A percentile compares a stretch with the other conserved stretches of the same genome.
These are phyloP conservation scores for Mycena epipterygia DNA, from an alignment of 768 basidiomycete genomes.

Conservation along the genomic window DNA sequence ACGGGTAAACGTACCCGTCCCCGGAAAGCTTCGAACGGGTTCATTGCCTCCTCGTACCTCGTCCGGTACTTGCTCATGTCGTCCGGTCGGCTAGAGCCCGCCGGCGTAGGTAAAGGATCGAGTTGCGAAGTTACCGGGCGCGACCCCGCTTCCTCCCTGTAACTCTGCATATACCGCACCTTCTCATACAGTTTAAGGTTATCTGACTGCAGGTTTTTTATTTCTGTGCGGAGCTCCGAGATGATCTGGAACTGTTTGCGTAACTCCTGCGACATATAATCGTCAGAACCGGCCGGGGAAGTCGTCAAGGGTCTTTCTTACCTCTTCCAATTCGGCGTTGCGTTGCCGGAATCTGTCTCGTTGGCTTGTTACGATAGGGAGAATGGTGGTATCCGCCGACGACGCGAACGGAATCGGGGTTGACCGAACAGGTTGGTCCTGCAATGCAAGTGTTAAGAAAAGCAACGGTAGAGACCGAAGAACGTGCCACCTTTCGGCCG, in stretches of 20 bases:
- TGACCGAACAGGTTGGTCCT: constrained; percentile 57
- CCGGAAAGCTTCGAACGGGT: constrained; percentile 98
- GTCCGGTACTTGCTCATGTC: constrained; percentile 92
- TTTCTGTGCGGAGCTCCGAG: constrained; percentile 92
- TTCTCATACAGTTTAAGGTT: constrained; percentile 99
- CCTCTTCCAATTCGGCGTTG: constrained; percentile 97
- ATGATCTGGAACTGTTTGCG: constrained; percentile 96
- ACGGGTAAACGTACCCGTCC: constrained; percentile 76
- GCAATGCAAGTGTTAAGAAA: constrained; percentile 12
- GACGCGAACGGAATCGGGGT: constrained; percentile 80
- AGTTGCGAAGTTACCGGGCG: constrained; percentile 73
- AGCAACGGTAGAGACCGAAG: neutral
- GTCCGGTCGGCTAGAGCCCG: constrained; percentile 57
- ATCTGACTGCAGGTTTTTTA: constrained; percentile 92
- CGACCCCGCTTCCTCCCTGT: constrained; percentile 79
- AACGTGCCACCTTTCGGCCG: constrained; percentile 67
- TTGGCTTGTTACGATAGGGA: constrained; percentile 99
- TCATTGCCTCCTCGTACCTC: constrained; percentile 97
- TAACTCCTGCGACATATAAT: constrained; percentile 73
- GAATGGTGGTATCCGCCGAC: constrained; percentile 91
- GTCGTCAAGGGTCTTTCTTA: constrained; percentile 47
- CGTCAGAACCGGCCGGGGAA: neutral
- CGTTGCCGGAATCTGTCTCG: constrained; percentile 97
- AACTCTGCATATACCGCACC: constrained; percentile 98
- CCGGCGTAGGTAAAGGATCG: constrained; percentile 71